Conservation (phyloP, 768 basidiomycete species). For the Trametes sanguinea region DNA sequence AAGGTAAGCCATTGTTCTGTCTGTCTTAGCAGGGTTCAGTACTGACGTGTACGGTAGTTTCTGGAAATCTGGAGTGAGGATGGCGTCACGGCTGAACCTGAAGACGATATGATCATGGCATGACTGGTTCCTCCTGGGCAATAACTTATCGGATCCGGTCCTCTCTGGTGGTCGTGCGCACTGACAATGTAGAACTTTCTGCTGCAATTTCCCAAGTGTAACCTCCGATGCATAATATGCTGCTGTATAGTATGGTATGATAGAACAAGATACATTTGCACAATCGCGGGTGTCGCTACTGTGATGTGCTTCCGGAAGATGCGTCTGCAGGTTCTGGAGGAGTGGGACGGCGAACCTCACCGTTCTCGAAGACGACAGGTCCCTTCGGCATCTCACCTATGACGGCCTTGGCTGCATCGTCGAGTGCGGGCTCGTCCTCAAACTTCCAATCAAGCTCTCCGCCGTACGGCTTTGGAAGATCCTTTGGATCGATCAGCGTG, state of each 20-base stretch:
- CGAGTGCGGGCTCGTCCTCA: constrained; percentile 65
- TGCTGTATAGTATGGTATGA: constrained; percentile 3
- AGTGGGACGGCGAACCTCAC: constrained; percentile 37
- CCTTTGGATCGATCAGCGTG: constrained; percentile 46
- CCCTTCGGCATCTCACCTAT: constrained; percentile 59
- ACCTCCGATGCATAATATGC: neutral
- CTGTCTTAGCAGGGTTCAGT: neutral
- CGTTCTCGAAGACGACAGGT: constrained; percentile 51
- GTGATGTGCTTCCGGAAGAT: no score
- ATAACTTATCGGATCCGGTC: constrained; percentile 4
- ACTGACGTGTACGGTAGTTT: constrained; percentile 48
- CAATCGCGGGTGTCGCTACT: no score
- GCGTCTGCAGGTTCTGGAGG: neutral
- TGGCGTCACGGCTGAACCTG: constrained; percentile 66
- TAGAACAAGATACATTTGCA: neutral
- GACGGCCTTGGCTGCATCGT: constrained; percentile 49
- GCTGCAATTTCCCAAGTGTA: neutral
- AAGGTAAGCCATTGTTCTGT: constrained; percentile 49
- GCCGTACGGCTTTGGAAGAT: constrained; percentile 73
- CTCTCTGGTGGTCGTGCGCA: neutral
- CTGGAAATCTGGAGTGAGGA: constrained; percentile 83
- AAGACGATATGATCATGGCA: constrained; percentile 31
- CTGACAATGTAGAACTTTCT: constrained; percentile 2
- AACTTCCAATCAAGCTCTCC: constrained; percentile 74
- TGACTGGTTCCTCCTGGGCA: neutral